These are phyloP conservation scores for Globisporangium parvum DNA, from an alignment of 352 stramenopile species.

Conservation along the genomic window DNA sequence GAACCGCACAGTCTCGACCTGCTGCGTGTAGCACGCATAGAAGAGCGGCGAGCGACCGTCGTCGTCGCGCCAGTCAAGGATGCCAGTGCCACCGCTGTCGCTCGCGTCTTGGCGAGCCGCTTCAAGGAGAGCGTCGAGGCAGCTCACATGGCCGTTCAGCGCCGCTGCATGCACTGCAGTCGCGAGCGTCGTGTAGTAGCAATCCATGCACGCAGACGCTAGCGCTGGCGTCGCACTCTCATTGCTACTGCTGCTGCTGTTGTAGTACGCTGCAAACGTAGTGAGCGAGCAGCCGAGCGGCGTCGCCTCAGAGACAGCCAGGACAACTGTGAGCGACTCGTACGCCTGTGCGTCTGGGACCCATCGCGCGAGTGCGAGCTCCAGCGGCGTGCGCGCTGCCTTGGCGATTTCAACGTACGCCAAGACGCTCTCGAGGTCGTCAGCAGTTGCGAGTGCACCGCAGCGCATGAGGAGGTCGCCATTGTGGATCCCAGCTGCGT, in stretches of 20 bases:
- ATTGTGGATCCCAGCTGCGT: conserved; percentile 26
- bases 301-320: not conserved
- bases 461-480: conserved; percentile 44
- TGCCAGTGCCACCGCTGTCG: conserved; percentile 11
- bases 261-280: conserved; percentile 50
- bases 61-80: conserved; percentile 52
- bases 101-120: not conserved
- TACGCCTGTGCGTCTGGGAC: conserved; percentile 37
- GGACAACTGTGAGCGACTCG: conserved; percentile 22
- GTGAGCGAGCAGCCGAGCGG: conserved; percentile 43
- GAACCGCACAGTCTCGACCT: conserved; percentile 39
- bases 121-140: conserved; percentile 29
- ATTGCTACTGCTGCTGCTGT: conserved; percentile 6
- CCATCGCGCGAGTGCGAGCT: conserved; percentile 46
- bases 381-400: conserved; percentile 12
- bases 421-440: conserved; percentile 15
- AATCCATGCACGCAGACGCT: conserved; percentile 35
- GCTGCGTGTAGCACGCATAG: conserved; percentile 60
- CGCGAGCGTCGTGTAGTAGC: conserved; percentile 45
- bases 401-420: conserved; percentile 12
- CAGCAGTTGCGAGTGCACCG: conserved; percentile 18
- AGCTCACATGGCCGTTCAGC: conserved; percentile 42
- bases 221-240: not conserved
- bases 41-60: conserved; percentile 64
- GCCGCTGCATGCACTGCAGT: conserved; percentile 55